phyloP scores from a whole-genome alignment of 2,329 filamentous ascomycete genomes.

The Xylariaceae sp. region DNA sequence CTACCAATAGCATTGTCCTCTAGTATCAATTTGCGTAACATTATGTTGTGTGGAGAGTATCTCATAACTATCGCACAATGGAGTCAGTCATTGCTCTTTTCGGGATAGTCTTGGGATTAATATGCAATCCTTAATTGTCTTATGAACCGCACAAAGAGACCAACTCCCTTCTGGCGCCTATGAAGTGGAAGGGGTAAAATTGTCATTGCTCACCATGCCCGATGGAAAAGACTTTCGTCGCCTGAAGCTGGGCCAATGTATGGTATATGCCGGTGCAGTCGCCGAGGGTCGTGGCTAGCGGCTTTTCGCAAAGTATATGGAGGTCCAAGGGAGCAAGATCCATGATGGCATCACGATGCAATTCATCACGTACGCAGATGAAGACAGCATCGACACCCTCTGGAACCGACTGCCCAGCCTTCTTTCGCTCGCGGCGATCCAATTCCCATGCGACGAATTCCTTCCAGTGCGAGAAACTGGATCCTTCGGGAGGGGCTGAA shows the following conservation, averaged over 20 bases:
- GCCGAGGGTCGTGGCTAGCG: constrained; percentile 72
- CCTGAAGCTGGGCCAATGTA: constrained; percentile 44
- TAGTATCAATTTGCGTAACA: constrained; percentile 75
- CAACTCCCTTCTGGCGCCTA: too few relatives aligned
- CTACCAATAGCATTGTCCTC: constrained; percentile 78
- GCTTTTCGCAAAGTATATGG: constrained; percentile 95
- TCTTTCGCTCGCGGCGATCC: constrained; percentile 53
- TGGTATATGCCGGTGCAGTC: constrained; percentile 76
- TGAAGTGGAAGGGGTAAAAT: too few relatives aligned
- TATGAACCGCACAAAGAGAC: too few relatives aligned
- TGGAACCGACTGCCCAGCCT: constrained; percentile 47
- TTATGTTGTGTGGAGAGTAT: constrained; percentile 89
- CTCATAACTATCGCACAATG: constrained; percentile 59
- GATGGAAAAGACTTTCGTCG: constrained; percentile 69
- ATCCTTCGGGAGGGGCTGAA: constrained; percentile 49
- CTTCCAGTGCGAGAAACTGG: constrained; percentile 71
- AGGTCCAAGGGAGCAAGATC: constrained; percentile 68
- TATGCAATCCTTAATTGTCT: too few relatives aligned
- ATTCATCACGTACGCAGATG: constrained; percentile 76
- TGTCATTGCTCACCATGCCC: constrained; percentile 55
- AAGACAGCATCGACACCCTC: constrained; percentile 61
- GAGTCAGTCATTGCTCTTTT: too few relatives aligned
- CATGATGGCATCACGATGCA: constrained; percentile 78
- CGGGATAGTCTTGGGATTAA: too few relatives aligned
- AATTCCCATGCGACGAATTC: constrained; percentile 74